Conservation (phyloP, 176 grass and related monocot genomes). For the Oryza longistaminata region DNA sequence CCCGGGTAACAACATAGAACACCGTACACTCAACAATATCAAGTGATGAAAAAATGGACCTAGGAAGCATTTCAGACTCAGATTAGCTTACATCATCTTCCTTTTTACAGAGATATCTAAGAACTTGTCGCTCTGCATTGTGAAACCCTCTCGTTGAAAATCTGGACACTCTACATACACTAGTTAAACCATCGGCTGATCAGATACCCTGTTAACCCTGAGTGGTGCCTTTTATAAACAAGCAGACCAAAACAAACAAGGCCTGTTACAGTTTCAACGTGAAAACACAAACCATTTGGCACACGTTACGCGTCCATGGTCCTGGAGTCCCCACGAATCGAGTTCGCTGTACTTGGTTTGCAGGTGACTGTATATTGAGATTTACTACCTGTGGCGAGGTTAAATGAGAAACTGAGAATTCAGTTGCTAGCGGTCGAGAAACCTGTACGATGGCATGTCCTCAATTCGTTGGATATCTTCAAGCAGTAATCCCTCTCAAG, state of each 20-base stretch:
- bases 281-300: conserved; percentile 1
- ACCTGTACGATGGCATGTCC: conserved; percentile 77
- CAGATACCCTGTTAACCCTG: neutral
- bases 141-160: neutral
- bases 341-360: neutral
- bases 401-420: conserved; percentile 21
- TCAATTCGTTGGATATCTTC: conserved; percentile 82
- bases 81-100: neutral
- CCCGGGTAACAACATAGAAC: too few species aligned
- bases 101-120: neutral
- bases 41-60: neutral
- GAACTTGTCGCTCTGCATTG: neutral
- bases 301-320: neutral
- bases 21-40: too few species aligned
- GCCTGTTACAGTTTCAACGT: conserved; percentile 15
- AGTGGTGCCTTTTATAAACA: neutral
- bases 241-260: conserved; percentile 9
- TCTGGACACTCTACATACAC: neutral
- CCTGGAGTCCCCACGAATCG: neutral
- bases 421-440: conserved; percentile 59
- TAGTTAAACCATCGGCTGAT: conserved; percentile 4
- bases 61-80: neutral
- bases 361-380: neutral
- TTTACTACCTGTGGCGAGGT: conserved; percentile 26
- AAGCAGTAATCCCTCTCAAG: conserved; percentile 83